Base-by-base conservation (phyloP, 2,329 filamentous ascomycete species). In the Talaromyces funiculosus region DNA sequence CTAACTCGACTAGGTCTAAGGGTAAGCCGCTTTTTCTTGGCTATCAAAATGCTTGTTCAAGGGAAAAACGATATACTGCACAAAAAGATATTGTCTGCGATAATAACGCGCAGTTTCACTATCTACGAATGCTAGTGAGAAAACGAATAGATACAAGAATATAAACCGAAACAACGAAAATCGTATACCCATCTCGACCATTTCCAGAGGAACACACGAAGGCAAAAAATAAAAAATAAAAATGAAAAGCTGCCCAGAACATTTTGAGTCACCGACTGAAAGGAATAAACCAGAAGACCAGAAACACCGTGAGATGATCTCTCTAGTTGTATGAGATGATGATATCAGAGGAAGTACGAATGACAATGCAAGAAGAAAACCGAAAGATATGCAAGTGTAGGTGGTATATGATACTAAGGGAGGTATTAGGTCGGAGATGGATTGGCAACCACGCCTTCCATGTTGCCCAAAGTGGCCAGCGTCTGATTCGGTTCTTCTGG, bases 401-500 rank as follows among this genome's bases (percentile, higher is more conserved):
- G n/a, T 29, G 14, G 40, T 37, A 54, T 35, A 20, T 12, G 10
- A 37, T 22, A n/a, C 1, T 38, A 53, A 29, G 6, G 16, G 29
- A 3, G 18, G 29, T 24, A 38, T 54, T 35, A 54, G 20, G 51
- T 38, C 8, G 14, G 24, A 22, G 51, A 35, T 24, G 51, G 51
- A 37, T 20, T 24, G 18, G 51, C 24, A 24, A 54, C 35, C 20
- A 54, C 51, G 14, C 51, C 51, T 26, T 54, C 51, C 51, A 54
- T 54, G 18, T 53, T 38, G 51, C 51, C 26, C 33, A 35, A 54
- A 26, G 22, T 22, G 35, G 47, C 43, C 7, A 45, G 38, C 7
- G 24, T 12, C 43, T 33, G 22, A 18, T 51, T 45, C 14, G 38
- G 22, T 18, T 26, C 22, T 18, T 63, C 63, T 8, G 53, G 67